These are phyloP conservation scores for Chenopodium album DNA, from an alignment of 148 eudicot species.

Conservation along the genomic window DNA sequence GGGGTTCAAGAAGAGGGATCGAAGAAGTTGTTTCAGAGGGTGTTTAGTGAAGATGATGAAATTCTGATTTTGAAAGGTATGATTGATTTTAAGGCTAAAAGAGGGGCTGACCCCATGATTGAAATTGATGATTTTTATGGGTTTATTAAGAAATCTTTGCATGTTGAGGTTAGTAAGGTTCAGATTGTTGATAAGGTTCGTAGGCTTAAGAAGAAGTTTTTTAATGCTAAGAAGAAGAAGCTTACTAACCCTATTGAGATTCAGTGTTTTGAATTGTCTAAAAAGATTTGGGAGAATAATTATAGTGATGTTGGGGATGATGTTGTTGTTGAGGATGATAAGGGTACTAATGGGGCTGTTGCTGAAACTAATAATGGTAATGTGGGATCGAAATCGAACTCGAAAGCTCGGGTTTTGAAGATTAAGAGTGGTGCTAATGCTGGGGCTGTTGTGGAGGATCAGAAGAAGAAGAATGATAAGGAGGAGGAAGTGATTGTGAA, in stretches of 20 bases:
- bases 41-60: conserved; percentile 59
- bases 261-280: conserved; percentile 34
- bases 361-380: background rate
- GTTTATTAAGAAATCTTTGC: conserved; percentile 36
- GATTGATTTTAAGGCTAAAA: conserved; percentile 36
- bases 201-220: conserved; percentile 42
- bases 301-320: background rate
- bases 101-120: conserved; percentile 29
- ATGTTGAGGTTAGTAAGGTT: conserved; percentile 28
- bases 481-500: background rate
- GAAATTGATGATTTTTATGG: conserved; percentile 35
- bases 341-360: background rate
- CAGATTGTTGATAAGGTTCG: conserved; percentile 45
- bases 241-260: conserved; percentile 36
- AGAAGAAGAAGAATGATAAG: background rate
- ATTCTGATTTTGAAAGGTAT: conserved; percentile 47
- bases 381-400: background rate
- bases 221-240: conserved; percentile 25
- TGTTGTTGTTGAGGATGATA: background rate
- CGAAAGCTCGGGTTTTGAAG: background rate
- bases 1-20: background rate
- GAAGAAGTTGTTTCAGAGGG: conserved; percentile 44
- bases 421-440: background rate
- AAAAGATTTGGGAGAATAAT: conserved; percentile 38
- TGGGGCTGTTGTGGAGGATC: background rate